These are phyloP conservation scores for Streptanthus diversifolius DNA, from an alignment of 345 rosid species.

Conservation along the genomic window DNA sequence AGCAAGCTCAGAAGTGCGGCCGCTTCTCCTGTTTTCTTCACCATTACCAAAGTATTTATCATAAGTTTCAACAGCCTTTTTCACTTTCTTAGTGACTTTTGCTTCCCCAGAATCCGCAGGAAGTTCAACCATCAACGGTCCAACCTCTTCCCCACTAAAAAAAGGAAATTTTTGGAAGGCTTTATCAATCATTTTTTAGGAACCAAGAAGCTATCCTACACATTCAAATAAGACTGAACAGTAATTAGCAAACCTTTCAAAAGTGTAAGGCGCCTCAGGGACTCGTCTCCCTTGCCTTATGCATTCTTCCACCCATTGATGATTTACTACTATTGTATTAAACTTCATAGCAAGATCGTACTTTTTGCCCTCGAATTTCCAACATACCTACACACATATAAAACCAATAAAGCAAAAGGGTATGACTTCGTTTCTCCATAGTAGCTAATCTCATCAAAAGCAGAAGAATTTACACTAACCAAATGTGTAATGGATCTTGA, in stretches of 20 bases:
- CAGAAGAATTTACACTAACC: constrained; percentile 39
- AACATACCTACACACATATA: constrained; percentile 54
- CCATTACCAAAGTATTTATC: constrained; percentile 23
- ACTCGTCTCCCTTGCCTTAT: constrained; percentile 56
- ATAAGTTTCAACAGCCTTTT: constrained; percentile 35
- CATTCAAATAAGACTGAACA: not conserved
- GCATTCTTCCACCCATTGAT: constrained; percentile 86
- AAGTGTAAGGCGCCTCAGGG: constrained; percentile 54
- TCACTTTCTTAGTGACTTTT: constrained; percentile 28
- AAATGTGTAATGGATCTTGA: constrained; percentile 70
- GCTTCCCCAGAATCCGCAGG: constrained; percentile 33
- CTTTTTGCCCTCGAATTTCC: constrained; percentile 78
- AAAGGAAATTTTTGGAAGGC: no score
- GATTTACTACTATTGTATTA: constrained; percentile 52
- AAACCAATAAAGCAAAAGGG: not conserved
- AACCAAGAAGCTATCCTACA: not conserved
- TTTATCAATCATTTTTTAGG: not conserved
- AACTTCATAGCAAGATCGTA: constrained; percentile 63
- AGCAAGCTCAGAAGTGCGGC: constrained; percentile 36
- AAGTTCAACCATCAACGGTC: constrained; percentile 48
- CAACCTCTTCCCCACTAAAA: constrained; percentile 83
- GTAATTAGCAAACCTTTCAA: constrained; percentile 48
- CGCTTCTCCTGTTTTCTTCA: constrained; percentile 20
- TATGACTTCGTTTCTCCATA: not conserved
- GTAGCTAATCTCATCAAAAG: not conserved